These are phyloP conservation scores for Phytopythium chamaehyphon DNA, from an alignment of 352 stramenopile species.

Conservation along the genomic window DNA sequence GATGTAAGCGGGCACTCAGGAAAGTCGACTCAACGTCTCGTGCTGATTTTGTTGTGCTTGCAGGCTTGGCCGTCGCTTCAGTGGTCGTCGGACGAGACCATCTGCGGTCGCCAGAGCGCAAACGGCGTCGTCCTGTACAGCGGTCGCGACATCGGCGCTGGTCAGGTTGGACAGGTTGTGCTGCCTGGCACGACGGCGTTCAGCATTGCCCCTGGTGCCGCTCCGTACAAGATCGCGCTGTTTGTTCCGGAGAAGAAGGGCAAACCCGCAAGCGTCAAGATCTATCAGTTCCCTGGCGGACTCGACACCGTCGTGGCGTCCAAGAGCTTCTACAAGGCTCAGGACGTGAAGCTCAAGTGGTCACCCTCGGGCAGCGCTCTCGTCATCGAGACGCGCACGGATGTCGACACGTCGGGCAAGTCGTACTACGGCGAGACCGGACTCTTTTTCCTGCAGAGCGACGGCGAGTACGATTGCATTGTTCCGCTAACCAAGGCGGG, in stretches of 20 bases:
- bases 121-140: constrained; percentile 85
- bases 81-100: constrained; percentile 88
- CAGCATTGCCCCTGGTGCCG: constrained; percentile 70
- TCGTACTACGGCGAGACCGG: constrained; percentile 98
- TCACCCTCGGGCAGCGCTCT: constrained; percentile 81
- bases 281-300: constrained; percentile 74
- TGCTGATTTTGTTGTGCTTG: constrained; percentile 3
- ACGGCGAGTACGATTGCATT: constrained; percentile 90
- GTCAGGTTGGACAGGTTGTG: constrained; percentile 66
- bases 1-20: constrained; percentile 37
- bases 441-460: constrained; percentile 93
- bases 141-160: constrained; percentile 50
- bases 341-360: constrained; percentile 90
- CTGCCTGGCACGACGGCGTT: constrained; percentile 76
- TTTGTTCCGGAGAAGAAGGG: constrained; percentile 90
- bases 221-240: constrained; percentile 80
- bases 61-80: constrained; percentile 89
- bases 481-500: constrained; percentile 88
- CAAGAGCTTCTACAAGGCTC: constrained; percentile 91
- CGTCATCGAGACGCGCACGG: constrained; percentile 90
- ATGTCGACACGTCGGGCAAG: constrained; percentile 90
- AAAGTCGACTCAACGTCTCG: not conserved
- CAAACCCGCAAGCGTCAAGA: constrained; percentile 81
- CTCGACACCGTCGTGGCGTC: constrained; percentile 60
- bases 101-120: constrained; percentile 71